These are phyloP conservation scores for Saccharomyces pastorianus DNA, from an alignment of 1,139 yeast species.

Conservation along the genomic window DNA sequence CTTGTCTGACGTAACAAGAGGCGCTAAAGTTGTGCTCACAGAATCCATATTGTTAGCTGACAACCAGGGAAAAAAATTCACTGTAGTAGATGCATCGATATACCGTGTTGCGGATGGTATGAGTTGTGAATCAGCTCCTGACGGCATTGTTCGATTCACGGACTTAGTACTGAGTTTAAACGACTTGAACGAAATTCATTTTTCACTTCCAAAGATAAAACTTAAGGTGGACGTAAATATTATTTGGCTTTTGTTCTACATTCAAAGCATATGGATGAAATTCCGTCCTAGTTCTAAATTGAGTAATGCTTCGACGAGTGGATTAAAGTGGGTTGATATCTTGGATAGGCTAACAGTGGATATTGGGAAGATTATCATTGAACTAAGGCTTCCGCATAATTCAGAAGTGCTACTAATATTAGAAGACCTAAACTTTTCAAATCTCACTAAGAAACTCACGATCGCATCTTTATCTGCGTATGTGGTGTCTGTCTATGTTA, in stretches of 20 bases:
- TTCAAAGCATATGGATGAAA: constrained; percentile 9
- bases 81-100: constrained; percentile 14
- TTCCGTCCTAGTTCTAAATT: not conserved
- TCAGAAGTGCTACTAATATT: constrained; percentile 17
- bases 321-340: constrained; percentile 5
- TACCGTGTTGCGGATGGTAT: constrained; percentile 19
- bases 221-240: constrained; percentile 24
- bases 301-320: not conserved
- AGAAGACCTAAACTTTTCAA: constrained; percentile 6
- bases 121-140: constrained; percentile 7
- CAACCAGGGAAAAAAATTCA: constrained; percentile 10
- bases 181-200: not conserved
- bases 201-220: constrained; percentile 15
- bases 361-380: constrained; percentile 16
- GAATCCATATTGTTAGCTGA: constrained; percentile 15
- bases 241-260: constrained; percentile 26
- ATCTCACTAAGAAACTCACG: constrained; percentile 3
- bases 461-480: constrained; percentile 12
- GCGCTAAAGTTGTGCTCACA: constrained; percentile 14
- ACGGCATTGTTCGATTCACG: constrained; percentile 13
- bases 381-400: constrained; percentile 23
- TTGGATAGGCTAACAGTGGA: constrained; percentile 7
- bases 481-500: constrained; percentile 27
- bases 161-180: constrained; percentile 9
- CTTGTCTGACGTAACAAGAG: constrained; percentile 22